Conservation (phyloP, 495 filamentous ascomycete genomes). For the Lentithecium fluviatile region DNA sequence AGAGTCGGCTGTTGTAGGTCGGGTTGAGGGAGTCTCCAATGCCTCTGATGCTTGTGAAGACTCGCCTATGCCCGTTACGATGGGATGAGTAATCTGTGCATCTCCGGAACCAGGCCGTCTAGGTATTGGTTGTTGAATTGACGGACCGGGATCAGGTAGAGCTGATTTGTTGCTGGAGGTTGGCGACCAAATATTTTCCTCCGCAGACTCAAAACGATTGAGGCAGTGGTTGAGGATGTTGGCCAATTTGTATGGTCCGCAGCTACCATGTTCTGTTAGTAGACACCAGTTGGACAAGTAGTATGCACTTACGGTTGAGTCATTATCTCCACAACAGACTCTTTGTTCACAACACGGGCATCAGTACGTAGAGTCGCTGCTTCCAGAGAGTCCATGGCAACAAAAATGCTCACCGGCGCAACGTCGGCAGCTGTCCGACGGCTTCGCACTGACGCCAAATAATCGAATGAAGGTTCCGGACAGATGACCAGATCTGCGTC, state of each 20-base stretch:
- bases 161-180: background rate
- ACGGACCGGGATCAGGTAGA: background rate
- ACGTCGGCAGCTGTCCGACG: background rate
- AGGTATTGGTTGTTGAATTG: no score
- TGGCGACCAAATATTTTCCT: conserved; percentile 16
- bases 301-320: conserved; percentile 19
- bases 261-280: conserved; percentile 1
- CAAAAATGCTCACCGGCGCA: conserved; percentile 22
- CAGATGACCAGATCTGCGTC: conserved; percentile 26
- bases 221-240: conserved; percentile 21
- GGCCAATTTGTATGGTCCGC: conserved; percentile 26
- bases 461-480: conserved; percentile 26
- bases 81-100: no score
- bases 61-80: no score
- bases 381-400: conserved; percentile 26
- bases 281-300: background rate
- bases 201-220: conserved; percentile 11
- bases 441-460: conserved; percentile 10
- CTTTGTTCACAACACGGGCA: conserved; percentile 17
- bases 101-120: no score
- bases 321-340: conserved; percentile 27
- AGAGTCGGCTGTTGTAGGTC: no score
- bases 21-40: no score
- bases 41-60: no score
- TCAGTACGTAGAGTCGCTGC: conserved; percentile 25